A percentile compares a stretch with the other conserved stretches of the same genome.
phyloP scores from a whole-genome alignment of 352 stramenopile species.

The Globisporangium radiosum region DNA sequence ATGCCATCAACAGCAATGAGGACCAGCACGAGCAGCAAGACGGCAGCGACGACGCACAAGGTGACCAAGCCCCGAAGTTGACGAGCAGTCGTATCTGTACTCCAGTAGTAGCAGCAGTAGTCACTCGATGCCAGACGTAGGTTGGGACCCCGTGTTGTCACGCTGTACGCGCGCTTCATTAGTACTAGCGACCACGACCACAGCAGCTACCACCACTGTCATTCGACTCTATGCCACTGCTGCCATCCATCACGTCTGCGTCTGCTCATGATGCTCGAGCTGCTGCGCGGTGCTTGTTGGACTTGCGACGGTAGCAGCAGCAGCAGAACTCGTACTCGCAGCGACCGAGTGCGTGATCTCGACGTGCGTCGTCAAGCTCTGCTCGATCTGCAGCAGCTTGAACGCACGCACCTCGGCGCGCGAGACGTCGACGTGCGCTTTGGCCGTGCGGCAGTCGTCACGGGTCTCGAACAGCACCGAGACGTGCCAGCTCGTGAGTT shows the following conservation, averaged over 20 bases:
- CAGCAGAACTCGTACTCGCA: slow-evolving; percentile 7
- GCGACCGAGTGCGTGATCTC: slow-evolving; percentile 43
- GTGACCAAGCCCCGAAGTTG: neutral
- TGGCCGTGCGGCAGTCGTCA: slow-evolving; percentile 59
- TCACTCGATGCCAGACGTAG: too few relatives aligned
- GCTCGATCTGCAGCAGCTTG: slow-evolving; percentile 73
- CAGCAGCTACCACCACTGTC: too few relatives aligned
- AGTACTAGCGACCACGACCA: too few relatives aligned
- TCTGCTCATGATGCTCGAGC: too few relatives aligned
- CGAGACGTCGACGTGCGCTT: slow-evolving; percentile 66
- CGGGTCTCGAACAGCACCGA: slow-evolving; percentile 53
- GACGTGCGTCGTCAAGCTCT: slow-evolving; percentile 55
- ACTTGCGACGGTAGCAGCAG: slow-evolving; percentile 4
- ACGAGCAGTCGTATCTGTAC: neutral
- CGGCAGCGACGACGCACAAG: neutral
- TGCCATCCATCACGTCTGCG: too few relatives aligned
- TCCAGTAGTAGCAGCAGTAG: too few relatives aligned
- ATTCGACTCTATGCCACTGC: too few relatives aligned
- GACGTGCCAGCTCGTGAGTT: slow-evolving; percentile 49
- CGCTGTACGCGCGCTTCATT: too few relatives aligned
- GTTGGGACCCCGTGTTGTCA: too few relatives aligned
- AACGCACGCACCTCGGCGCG: slow-evolving; percentile 71
- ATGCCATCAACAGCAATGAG: neutral
- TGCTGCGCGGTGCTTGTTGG: neutral
- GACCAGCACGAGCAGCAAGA: slow-evolving; percentile 4